These are phyloP conservation scores for Viridothelium virens DNA, from an alignment of 495 filamentous ascomycete genomes.

Conservation along the genomic window DNA sequence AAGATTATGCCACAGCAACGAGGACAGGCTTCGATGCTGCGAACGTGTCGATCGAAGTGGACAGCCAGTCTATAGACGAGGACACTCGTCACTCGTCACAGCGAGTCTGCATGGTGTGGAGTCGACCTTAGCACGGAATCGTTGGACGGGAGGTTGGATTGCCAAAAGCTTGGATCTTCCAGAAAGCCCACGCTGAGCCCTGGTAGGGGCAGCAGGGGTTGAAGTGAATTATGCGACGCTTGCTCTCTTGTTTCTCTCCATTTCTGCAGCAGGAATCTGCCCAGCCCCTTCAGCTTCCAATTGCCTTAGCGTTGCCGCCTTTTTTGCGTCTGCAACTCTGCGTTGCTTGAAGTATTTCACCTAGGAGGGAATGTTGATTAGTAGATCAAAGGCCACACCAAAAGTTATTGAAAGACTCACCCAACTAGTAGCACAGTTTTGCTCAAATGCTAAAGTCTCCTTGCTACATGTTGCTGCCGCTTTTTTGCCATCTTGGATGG, in stretches of 20 bases:
- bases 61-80: background rate
- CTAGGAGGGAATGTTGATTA: slow-evolving; percentile 39
- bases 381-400: slow-evolving; percentile 12
- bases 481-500: slow-evolving; percentile 62
- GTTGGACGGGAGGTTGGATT: slow-evolving; percentile 15
- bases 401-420: slow-evolving; percentile 42
- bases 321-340: slow-evolving; percentile 82
- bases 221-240: slow-evolving; percentile 15
- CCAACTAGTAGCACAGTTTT: slow-evolving; percentile 72
- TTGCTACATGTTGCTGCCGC: slow-evolving; percentile 58
- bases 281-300: slow-evolving; percentile 69
- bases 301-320: slow-evolving; percentile 66
- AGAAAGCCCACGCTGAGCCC: background rate
- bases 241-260: slow-evolving; percentile 13
- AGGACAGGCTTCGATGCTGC: background rate
- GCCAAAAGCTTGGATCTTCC: background rate
- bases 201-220: background rate
- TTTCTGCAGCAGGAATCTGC: background rate
- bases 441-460: slow-evolving; percentile 60
- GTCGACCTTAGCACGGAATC: background rate
- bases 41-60: background rate
- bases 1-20: background rate
- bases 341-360: slow-evolving; percentile 97
- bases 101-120: no score
- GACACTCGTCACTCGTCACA: background rate